Conservation (phyloP, 768 basidiomycete genomes). For the Kwoniella bestiolae region DNA sequence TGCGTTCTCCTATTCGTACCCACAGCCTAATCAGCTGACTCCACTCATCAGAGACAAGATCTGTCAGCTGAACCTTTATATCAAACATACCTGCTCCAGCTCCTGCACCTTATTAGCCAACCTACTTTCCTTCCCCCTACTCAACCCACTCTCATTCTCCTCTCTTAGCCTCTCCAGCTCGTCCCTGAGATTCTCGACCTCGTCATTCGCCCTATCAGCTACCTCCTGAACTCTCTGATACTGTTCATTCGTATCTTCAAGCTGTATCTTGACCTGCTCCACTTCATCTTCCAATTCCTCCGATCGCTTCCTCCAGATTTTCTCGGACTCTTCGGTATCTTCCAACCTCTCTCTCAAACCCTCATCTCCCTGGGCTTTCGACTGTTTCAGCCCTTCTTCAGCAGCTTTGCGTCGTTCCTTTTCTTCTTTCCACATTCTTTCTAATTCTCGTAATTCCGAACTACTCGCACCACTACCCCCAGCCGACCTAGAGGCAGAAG, state of each 20-base stretch:
- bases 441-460: slow-evolving; percentile 70
- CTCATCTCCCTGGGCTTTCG: slow-evolving; percentile 61
- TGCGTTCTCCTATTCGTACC: slow-evolving; percentile 40
- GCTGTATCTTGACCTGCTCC: slow-evolving; percentile 46
- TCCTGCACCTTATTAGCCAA: slow-evolving; percentile 64
- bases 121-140: slow-evolving; percentile 60
- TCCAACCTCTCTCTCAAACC: slow-evolving; percentile 67
- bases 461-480: slow-evolving; percentile 48
- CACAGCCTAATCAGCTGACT: not conserved
- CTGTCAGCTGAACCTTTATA: no score
- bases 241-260: slow-evolving; percentile 43
- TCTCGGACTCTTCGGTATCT: slow-evolving; percentile 72
- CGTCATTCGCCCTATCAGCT: slow-evolving; percentile 44
- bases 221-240: slow-evolving; percentile 40
- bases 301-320: slow-evolving; percentile 59
- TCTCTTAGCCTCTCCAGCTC: slow-evolving; percentile 28
- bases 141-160: slow-evolving; percentile 54
- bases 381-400: slow-evolving; percentile 62
- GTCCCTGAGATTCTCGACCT: slow-evolving; percentile 34
- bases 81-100: slow-evolving; percentile 40
- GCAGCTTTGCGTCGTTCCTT: slow-evolving; percentile 65
- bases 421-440: slow-evolving; percentile 65
- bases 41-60: no score
- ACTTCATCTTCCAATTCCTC: slow-evolving; percentile 61
- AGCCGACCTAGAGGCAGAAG: slow-evolving; percentile 58